These are phyloP conservation scores for Stachybotrys chartarum DNA, from an alignment of 2,329 filamentous ascomycete genomes.

Conservation along the genomic window DNA sequence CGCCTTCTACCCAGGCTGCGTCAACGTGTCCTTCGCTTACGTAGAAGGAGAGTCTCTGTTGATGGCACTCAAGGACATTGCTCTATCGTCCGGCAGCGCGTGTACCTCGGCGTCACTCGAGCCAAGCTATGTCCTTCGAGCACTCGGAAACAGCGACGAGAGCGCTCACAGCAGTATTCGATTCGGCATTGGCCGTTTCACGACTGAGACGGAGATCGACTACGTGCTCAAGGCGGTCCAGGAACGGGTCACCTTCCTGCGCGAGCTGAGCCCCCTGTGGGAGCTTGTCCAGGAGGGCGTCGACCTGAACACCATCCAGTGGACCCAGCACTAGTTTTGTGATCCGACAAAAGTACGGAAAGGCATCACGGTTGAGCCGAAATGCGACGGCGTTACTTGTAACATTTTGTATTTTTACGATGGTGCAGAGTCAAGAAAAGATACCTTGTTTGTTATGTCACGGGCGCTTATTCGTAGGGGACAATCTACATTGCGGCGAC, in stretches of 20 bases:
- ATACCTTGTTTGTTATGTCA: constrained; percentile 5
- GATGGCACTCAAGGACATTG: constrained; percentile 98
- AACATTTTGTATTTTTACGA: constrained; percentile 19
- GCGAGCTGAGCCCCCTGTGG: constrained; percentile 94
- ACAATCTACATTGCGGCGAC: background rate
- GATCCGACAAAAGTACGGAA: background rate
- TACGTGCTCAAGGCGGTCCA: constrained; percentile 93
- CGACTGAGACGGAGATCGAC: constrained; percentile 90
- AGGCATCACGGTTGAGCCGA: constrained; percentile 2
- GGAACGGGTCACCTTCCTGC: constrained; percentile 84
- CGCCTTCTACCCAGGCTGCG: constrained; percentile 88
- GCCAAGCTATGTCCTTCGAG: constrained; percentile 91
- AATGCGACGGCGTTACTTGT: constrained; percentile 16
- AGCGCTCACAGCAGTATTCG: constrained; percentile 96
- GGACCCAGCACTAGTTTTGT: constrained; percentile 75
- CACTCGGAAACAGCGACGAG: constrained; percentile 92
- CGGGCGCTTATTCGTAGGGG: background rate
- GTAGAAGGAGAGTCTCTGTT: constrained; percentile 96
- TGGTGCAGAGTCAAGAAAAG: constrained; percentile 1
- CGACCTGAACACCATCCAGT: constrained; percentile 92
- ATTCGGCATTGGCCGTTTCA: constrained; percentile 96
- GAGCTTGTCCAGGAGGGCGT: constrained; percentile 96
- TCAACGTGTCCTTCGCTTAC: constrained; percentile 97
- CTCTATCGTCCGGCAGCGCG: constrained; percentile 89
- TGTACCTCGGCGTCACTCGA: constrained; percentile 96